Evolutionary conservation across 2,329 filamentous ascomycete species (phyloP).

Genomic region (Blumeria graminis): DNA sequence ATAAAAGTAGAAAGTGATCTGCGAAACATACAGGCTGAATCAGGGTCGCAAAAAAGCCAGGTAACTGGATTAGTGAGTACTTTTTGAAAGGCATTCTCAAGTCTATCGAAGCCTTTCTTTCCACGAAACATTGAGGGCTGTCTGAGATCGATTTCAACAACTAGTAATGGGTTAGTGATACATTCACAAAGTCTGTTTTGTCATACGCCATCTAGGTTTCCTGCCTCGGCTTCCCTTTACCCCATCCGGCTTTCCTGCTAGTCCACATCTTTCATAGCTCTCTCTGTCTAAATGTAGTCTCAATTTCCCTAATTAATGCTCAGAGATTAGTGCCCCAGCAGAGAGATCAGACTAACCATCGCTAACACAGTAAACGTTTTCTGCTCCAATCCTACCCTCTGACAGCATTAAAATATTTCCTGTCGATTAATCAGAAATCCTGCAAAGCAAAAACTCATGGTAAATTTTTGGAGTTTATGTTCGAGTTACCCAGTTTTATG

Average conservation of each 20-base stretch:
- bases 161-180: slow-evolving; percentile 22
- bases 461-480: background rate
- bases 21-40: slow-evolving; percentile 19
- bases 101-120: slow-evolving; percentile 14
- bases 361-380: slow-evolving; percentile 46
- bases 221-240: slow-evolving; percentile 30
- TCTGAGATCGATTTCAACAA: slow-evolving; percentile 53
- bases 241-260: slow-evolving; percentile 46
- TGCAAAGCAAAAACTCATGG: background rate
- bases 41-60: slow-evolving; percentile 57
- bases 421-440: slow-evolving; percentile 14
- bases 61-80: slow-evolving; percentile 41
- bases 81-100: slow-evolving; percentile 26
- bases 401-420: slow-evolving; percentile 69
- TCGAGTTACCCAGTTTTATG: slow-evolving; percentile 32
- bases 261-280: slow-evolving; percentile 58
- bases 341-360: slow-evolving; percentile 28
- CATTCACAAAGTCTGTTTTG: background rate
- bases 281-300: slow-evolving; percentile 58
- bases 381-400: slow-evolving; percentile 42
- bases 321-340: background rate
- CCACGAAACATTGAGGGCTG: slow-evolving; percentile 44
- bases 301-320: slow-evolving; percentile 31
- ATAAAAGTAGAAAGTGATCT: slow-evolving; percentile 3
- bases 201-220: slow-evolving; percentile 51